A percentile compares a stretch with the other conserved stretches of the same genome.
Evolutionary conservation across 2,329 filamentous ascomycete species (phyloP).

Genomic region (Westerdykella sp.): DNA sequence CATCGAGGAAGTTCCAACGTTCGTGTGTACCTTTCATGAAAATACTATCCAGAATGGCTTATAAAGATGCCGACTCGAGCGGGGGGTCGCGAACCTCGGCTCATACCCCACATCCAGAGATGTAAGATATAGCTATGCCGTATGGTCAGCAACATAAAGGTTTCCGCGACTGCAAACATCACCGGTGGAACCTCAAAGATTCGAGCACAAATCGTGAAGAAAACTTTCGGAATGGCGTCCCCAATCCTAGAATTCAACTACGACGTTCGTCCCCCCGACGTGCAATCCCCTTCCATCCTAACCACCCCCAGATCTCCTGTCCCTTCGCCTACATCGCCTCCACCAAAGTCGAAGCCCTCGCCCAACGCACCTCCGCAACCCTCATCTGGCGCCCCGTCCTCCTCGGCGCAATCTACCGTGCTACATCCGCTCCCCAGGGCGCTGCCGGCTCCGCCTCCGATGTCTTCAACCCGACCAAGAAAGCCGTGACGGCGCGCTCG

Average conservation of each 20-base stretch:
- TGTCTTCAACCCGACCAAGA: slow-evolving; percentile 32
- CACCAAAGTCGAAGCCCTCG: slow-evolving; percentile 26
- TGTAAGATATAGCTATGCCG: no score
- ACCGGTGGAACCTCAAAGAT: no score
- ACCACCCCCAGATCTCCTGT: slow-evolving; percentile 25
- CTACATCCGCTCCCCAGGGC: slow-evolving; percentile 32
- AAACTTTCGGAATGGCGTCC: slow-evolving; percentile 7
- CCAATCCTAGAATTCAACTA: slow-evolving; percentile 24
- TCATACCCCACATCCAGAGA: no score
- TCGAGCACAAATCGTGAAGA: no score
- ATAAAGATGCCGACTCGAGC: no score
- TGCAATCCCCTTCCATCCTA: slow-evolving; percentile 1
- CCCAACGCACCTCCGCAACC: slow-evolving; percentile 19
- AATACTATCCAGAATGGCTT: no score
- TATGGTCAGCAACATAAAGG: no score
- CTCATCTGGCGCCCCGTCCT: slow-evolving; percentile 27
- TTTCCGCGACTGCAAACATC: no score
- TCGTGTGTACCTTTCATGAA: no score
- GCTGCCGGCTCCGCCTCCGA: slow-evolving; percentile 31
- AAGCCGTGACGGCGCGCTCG: slow-evolving; percentile 19
- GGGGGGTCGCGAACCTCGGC: no score
- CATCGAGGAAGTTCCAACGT: no score
- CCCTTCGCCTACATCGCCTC: slow-evolving; percentile 37
- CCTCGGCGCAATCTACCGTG: slow-evolving; percentile 33
- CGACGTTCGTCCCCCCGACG: slow-evolving; percentile 10